Base-by-base conservation (phyloP, 1,284 basidiomycete species). In the Somion occarium region DNA sequence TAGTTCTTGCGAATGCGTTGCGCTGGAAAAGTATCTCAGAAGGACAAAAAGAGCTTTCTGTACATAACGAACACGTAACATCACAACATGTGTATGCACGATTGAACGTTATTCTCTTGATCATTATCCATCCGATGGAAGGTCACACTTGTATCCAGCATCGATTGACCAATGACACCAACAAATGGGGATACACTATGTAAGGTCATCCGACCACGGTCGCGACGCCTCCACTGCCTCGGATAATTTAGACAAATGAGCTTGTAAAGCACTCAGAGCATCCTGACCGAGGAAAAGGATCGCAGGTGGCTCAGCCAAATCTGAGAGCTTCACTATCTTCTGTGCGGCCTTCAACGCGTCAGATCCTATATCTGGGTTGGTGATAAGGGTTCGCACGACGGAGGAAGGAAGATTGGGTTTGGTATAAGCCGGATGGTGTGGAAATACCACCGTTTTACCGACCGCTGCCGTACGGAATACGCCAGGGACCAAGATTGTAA, bases 211-310 rank as follows among this genome's bases (percentile, higher is more conserved):
- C 13, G 46, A 39, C 50, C 50, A 52, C 30, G 18, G 15, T 7
- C 12, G 45, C 19, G 19, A 48, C 38, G 53, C 62, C 38, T 60
- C 53, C 3, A 27, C 53, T 11, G 46, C 43, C n/a, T 57, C 58
- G 7, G 58, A 19, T 20, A 64, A 23, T 25, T 19, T 27, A 24
- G 38, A 50, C 19, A 53, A 51, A 45, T 66, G 63, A 1, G 7
- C 27, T 7, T 25, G 54, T 11, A 49, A 26, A 18, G 41, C 12
- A 5, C 3, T 45, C 18, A 64, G 19, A 3, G 20, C 50, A 3
- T 3, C 41, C 38, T 38, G 49, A 25, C 66, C 62, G 5, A 67
- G 46, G 18, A 57, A 57, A 27, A 65, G 52, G 1, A 64, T 53
- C 3, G 61, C 24, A 1, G 64, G 65, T 1, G 63, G 59, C 23